Base-by-base conservation (phyloP, 805 yeast genomes). In the Candida wancherniae region DNA sequence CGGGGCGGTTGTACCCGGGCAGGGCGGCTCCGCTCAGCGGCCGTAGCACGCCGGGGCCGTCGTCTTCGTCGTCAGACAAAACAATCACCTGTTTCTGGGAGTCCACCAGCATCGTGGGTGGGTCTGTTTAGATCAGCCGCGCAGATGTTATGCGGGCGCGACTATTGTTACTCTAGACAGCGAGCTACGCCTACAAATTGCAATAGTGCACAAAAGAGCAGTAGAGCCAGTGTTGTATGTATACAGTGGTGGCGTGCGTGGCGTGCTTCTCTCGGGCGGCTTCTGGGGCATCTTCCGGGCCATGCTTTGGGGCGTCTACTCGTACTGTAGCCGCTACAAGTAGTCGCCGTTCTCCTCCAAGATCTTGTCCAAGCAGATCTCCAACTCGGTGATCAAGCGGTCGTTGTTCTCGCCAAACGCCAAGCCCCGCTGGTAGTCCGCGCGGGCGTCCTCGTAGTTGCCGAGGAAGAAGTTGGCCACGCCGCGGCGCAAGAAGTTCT, bases 371-470 rank as follows among this genome's bases (percentile, higher is more conserved):
- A 63, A 55, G 30, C 73, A 67, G 9, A 66, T 55, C 21, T 55
- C 61, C 48, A 74, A 61, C 45, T 78, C 77, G 21, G 68, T 61
- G 23, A 55, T 47, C 25, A 79, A 53, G 36, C 77, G 62, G 9
- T 56, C 55, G 44, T 81, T 75, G 23, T 61, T 63, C 23, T 77
- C 75, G 36, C 63, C 72, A 45, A 81, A 72, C n/a, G 80, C 63
- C 36, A 83, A 62, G 0, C 88, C 94, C 51, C 88, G 70, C 56
- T 81, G 88, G 47, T 80, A 71, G 45, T 75, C 82, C 2, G 73
- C 72, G 39, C 76, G 73, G 2, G 87, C 81, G 6, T 68, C 75
- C 26, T 70, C 71, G 36, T 73, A 69, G 51, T 76, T 75, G 2
- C 81, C 84, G 50, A 83, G 59, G 45, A 80, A 76, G 44, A 60